Percentiles rank a stretch among this genome's conserved stretches.
These are phyloP conservation scores for Trichoderma koningiopsis DNA, from an alignment of 2,329 filamentous ascomycete genomes.

Conservation along the genomic window DNA sequence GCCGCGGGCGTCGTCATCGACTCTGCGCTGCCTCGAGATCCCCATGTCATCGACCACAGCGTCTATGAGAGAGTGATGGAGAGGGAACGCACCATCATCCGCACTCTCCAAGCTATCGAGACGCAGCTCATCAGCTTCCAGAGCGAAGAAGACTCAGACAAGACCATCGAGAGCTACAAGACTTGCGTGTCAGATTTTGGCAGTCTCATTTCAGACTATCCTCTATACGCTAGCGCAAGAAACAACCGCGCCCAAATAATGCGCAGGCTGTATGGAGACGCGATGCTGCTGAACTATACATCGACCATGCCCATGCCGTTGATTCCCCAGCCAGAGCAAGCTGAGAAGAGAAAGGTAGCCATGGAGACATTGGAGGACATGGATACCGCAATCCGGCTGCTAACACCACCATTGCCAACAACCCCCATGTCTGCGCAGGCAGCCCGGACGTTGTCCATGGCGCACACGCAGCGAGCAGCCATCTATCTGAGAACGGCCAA, in stretches of 20 bases:
- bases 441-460: conserved; percentile 66
- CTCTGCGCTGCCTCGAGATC: conserved; percentile 57
- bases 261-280: conserved; percentile 64
- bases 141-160: conserved; percentile 40
- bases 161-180: conserved; percentile 49
- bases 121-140: conserved; percentile 51
- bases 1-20: conserved; percentile 57
- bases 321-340: conserved; percentile 40
- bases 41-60: conserved; percentile 53
- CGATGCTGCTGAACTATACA: conserved; percentile 51
- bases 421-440: conserved; percentile 63
- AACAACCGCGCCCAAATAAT: conserved; percentile 74
- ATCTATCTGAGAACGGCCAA: conserved; percentile 64
- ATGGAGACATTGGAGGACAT: conserved; percentile 54
- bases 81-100: conserved; percentile 56
- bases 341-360: conserved; percentile 45
- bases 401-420: conserved; percentile 54
- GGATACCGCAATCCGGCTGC: conserved; percentile 58
- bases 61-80: conserved; percentile 55
- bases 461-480: conserved; percentile 71
- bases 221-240: conserved; percentile 70
- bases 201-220: conserved; percentile 57
- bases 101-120: conserved; percentile 58
- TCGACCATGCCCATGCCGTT: conserved; percentile 45
- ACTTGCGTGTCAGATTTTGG: conserved; percentile 53